Evolutionary conservation across 192 early-diverging fungal genomes (phyloP).

Genomic region (Chytriomyces confervae): DNA sequence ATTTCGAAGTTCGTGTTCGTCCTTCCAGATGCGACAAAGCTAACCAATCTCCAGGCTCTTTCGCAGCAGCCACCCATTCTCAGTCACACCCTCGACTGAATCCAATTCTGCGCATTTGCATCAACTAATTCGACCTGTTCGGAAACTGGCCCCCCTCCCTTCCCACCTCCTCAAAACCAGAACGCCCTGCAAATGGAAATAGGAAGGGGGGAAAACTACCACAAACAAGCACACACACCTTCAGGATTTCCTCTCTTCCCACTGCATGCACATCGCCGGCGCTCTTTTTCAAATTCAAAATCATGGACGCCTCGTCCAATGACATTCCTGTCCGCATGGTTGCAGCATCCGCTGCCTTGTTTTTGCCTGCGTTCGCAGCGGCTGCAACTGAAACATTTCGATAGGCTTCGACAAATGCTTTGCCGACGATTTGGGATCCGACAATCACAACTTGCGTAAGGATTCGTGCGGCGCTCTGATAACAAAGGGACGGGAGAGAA

Average conservation of each 20-base stretch:
- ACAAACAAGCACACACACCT: slow-evolving; percentile 42
- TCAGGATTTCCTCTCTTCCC: slow-evolving; percentile 60
- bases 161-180: background rate
- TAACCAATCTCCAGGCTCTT: background rate
- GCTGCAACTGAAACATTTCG: slow-evolving; percentile 80
- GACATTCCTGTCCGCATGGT: slow-evolving; percentile 82
- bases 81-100: background rate
- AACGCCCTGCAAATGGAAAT: background rate
- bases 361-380: slow-evolving; percentile 56
- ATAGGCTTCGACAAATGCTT: slow-evolving; percentile 94
- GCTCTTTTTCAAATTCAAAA: slow-evolving; percentile 84
- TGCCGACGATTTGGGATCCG: slow-evolving; percentile 82
- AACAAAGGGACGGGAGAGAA: too few species aligned
- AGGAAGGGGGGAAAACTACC: background rate
- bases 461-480: slow-evolving; percentile 31
- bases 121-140: background rate
- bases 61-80: background rate
- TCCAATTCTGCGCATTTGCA: background rate
- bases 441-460: slow-evolving; percentile 53
- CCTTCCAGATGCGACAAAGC: too few species aligned
- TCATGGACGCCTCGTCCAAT: slow-evolving; percentile 88
- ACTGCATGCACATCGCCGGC: slow-evolving; percentile 42
- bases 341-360: slow-evolving; percentile 65
- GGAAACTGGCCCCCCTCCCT: background rate
- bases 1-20: too few species aligned